phyloP scores from a whole-genome alignment of 768 basidiomycete genomes.

The Wakefieldia striispora region DNA sequence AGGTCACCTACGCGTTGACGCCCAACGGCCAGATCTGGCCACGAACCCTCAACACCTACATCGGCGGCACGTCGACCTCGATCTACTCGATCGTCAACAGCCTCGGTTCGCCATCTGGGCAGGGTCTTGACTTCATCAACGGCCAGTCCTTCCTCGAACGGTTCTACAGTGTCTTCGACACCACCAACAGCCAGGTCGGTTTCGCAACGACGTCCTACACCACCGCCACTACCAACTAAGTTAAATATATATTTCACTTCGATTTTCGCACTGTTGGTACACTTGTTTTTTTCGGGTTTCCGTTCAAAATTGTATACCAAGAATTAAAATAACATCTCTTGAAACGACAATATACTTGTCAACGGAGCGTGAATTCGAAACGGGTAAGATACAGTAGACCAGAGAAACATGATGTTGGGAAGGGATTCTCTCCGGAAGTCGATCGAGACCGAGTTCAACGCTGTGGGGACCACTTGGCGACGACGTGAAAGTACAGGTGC shows the following conservation, averaged over 20 bases:
- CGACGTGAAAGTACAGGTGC: constrained; percentile 3
- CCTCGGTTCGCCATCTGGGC: constrained; percentile 39
- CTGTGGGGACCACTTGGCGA: not conserved
- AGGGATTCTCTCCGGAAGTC: not conserved
- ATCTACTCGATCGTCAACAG: constrained; percentile 40
- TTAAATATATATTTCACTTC: not conserved
- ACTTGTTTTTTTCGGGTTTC: not conserved
- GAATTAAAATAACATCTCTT: not conserved
- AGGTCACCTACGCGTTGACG: constrained; percentile 37
- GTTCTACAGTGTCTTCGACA: constrained; percentile 67
- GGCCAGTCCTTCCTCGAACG: constrained; percentile 56
- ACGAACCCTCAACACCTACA: constrained; percentile 40
- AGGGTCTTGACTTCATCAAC: constrained; percentile 56
- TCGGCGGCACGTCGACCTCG: constrained; percentile 36
- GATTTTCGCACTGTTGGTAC: not conserved
- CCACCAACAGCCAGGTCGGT: constrained; percentile 43
- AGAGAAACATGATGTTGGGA: not conserved
- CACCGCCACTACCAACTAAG: constrained; percentile 29
- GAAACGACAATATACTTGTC: too few relatives aligned
- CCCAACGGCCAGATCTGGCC: constrained; percentile 47
- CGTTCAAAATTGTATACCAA: constrained; percentile 1
- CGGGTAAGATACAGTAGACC: too few relatives aligned
- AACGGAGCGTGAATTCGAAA: not conserved
- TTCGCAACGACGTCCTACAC: constrained; percentile 31
- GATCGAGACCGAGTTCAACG: not conserved